Evolutionary conservation across 1,139 yeast species (phyloP).

Genomic region (Diutina mesorugosa): DNA sequence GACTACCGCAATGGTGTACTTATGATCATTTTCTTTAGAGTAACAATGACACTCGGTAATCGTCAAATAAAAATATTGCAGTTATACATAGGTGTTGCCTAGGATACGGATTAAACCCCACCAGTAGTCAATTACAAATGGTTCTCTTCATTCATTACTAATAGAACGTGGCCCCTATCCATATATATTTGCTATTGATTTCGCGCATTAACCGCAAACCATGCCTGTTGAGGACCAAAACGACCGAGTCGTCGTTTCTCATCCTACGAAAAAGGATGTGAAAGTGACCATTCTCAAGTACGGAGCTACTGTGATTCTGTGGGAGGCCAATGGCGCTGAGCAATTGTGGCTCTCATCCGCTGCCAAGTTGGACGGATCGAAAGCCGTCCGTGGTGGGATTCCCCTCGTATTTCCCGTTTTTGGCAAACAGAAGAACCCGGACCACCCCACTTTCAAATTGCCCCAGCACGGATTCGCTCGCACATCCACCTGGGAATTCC

Average conservation of each 20-base stretch:
- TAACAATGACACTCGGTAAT: no score
- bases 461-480: conserved; percentile 98
- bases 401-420: conserved; percentile 94
- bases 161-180: neutral
- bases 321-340: conserved; percentile 60
- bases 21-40: no score
- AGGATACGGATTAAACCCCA: neutral
- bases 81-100: no score
- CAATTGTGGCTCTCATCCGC: conserved; percentile 53
- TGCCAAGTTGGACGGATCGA: conserved; percentile 79
- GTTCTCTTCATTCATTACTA: neutral
- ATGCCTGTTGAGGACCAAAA: neutral
- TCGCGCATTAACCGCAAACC: neutral
- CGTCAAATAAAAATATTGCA: no score
- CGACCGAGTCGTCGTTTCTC: conserved; percentile 20
- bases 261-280: conserved; percentile 39
- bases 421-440: conserved; percentile 45
- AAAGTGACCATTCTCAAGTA: conserved; percentile 57
- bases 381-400: conserved; percentile 94
- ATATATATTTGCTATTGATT: neutral
- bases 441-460: conserved; percentile 31
- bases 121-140: neutral
- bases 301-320: conserved; percentile 83
- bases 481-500: conserved; percentile 78
- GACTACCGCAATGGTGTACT: no score